These are phyloP conservation scores for Davidsoniella virescens DNA, from an alignment of 2,329 filamentous ascomycete genomes.

Conservation along the genomic window DNA sequence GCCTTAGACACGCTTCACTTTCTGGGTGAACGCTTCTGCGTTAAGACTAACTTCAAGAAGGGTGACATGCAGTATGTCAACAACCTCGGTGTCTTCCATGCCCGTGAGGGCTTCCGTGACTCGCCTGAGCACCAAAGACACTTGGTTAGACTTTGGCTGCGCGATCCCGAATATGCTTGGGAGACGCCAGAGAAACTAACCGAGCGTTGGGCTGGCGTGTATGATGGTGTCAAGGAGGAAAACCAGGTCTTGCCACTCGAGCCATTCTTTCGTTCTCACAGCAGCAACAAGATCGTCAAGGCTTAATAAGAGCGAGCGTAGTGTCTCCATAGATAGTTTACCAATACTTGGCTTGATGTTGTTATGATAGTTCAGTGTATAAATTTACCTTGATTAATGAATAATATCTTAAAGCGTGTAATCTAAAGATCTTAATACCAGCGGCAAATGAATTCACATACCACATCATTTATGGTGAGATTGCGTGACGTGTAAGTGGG, in stretches of 20 bases:
- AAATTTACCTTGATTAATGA: not conserved
- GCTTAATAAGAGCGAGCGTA: not conserved
- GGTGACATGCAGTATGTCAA: constrained; percentile 40
- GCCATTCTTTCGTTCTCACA: constrained; percentile 19
- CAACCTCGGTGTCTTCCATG: constrained; percentile 38
- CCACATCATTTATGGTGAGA: too few relatives aligned
- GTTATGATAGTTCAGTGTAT: not conserved
- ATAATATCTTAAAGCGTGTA: not conserved
- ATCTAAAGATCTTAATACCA: too few relatives aligned
- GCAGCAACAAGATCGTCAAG: constrained; percentile 1
- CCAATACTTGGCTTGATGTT: not conserved
- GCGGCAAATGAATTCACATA: too few relatives aligned
- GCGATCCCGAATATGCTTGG: constrained; percentile 33
- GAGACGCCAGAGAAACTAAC: constrained; percentile 27
- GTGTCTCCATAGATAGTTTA: constrained; percentile 7
- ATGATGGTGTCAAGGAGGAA: constrained; percentile 33
- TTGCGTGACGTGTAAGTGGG: too few relatives aligned
- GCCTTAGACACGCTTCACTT: constrained; percentile 36
- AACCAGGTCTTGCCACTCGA: constrained; percentile 40
- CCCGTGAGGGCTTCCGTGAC: constrained; percentile 32
- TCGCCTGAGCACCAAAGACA: constrained; percentile 30
- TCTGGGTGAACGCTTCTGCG: constrained; percentile 29
- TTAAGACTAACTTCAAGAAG: constrained; percentile 29
- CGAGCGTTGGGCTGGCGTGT: constrained; percentile 36
- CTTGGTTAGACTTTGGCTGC: constrained; percentile 33